These are phyloP conservation scores for Huntiella decipiens DNA, from an alignment of 2,329 filamentous ascomycete species.

Conservation along the genomic window DNA sequence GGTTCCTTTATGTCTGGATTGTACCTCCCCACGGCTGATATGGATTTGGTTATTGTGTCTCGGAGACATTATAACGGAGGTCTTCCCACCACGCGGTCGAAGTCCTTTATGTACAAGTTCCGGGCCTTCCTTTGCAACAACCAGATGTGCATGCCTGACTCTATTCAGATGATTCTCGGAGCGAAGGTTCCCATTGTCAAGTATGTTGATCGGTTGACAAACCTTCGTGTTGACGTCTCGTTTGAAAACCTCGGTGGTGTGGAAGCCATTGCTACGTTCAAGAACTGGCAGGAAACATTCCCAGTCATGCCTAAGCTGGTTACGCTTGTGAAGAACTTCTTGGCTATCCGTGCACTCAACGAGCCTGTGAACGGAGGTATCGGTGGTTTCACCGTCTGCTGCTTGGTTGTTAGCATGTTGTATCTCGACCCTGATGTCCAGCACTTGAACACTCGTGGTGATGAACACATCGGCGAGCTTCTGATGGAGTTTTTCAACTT, in stretches of 20 bases:
- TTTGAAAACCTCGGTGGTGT: slow-evolving; percentile 84
- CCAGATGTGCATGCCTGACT: slow-evolving; percentile 35
- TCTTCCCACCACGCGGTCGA: slow-evolving; percentile 28
- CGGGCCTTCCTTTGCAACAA: slow-evolving; percentile 35
- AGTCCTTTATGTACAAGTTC: slow-evolving; percentile 42
- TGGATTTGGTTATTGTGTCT: slow-evolving; percentile 73
- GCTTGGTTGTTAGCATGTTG: slow-evolving; percentile 75
- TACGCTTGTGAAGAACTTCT: slow-evolving; percentile 76
- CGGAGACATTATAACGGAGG: slow-evolving; percentile 35
- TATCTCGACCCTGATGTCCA: slow-evolving; percentile 59
- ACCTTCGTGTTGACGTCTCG: slow-evolving; percentile 75
- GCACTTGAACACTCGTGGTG: slow-evolving; percentile 35
- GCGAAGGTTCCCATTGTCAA: slow-evolving; percentile 89
- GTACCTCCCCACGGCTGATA: slow-evolving; percentile 57
- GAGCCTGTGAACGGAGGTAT: slow-evolving; percentile 83
- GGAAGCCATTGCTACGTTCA: slow-evolving; percentile 61
- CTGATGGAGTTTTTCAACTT: slow-evolving; percentile 77
- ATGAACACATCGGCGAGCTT: slow-evolving; percentile 57
- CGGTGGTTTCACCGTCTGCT: slow-evolving; percentile 86
- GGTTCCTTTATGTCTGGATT: slow-evolving; percentile 85
- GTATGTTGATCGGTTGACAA: slow-evolving; percentile 60
- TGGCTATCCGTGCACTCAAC: slow-evolving; percentile 75
- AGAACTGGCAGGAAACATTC: slow-evolving; percentile 57
- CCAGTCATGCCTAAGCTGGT: slow-evolving; percentile 77
- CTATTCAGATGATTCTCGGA: slow-evolving; percentile 47